Evolutionary conservation across 768 basidiomycete genomes (phyloP), one percentile per base, ranked within the genome.

Genomic region (Exsudoporus frostii): DNA sequence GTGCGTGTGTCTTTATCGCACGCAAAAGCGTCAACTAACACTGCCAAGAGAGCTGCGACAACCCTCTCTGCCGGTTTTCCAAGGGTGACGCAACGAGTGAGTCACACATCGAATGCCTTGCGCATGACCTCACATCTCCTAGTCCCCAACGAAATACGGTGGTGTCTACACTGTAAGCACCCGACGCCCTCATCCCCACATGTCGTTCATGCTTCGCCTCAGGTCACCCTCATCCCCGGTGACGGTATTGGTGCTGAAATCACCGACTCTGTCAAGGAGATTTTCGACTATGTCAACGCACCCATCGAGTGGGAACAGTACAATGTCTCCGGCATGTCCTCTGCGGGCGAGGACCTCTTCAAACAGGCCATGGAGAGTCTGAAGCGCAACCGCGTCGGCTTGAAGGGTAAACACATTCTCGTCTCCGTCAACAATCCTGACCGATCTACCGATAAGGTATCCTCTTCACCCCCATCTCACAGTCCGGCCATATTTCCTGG

Each of bases 301-400:
- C 97, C 97, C 71, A 96, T 99, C 74, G 92, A 98, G 70, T 97
- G 92, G 91, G 95, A 98, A 66, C 94, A 98, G 71, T 98, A 95
- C 75, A 83, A 98, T 66, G 94, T 99, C 58, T 96, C 94, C 37
- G 97, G 97, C 54, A 85, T 95, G 80, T 96, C 95, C 34, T 90
- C 90, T 36, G 79, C 90, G 44, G 94, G 94, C 61, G 97, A 98
- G 71, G 90, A 85, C 44, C 84, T 98, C 62, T 98, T 99, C 83
- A 93, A 88, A 73, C 85, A 92, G 76, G 94, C 96, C 55, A 94
- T 98, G 92, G 95, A 98, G 71, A 92, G 90, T 69, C 77, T 99
- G 77, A 91, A 92, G 77, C 83, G 96, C 60, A 98, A 98, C 81
- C 84, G 92, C 68, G 97, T 99, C 48, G 97, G 97, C 56, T 83